These are phyloP conservation scores for Colletotrichum paranaense DNA, from an alignment of 2,329 filamentous ascomycete genomes.

Conservation along the genomic window DNA sequence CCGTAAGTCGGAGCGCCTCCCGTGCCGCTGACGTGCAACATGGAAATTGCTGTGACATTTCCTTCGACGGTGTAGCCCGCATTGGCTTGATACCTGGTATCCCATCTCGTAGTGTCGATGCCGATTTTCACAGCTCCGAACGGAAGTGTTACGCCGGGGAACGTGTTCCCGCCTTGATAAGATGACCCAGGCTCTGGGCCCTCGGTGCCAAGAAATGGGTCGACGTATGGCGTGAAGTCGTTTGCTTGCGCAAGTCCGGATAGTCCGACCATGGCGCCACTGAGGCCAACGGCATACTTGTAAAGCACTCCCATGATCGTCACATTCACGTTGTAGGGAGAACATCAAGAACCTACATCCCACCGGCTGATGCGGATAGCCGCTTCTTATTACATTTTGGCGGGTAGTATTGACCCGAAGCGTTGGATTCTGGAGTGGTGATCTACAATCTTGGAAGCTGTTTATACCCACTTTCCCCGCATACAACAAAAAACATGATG, in stretches of 20 bases:
- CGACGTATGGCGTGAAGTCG: slow-evolving; percentile 46
- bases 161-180: slow-evolving; percentile 57
- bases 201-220: slow-evolving; percentile 61
- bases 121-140: slow-evolving; percentile 59
- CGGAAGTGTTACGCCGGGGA: slow-evolving; percentile 54
- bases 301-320: slow-evolving; percentile 3
- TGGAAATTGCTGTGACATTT: slow-evolving; percentile 60
- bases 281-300: background rate
- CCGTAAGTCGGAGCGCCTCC: slow-evolving; percentile 71
- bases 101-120: slow-evolving; percentile 48
- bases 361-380: background rate
- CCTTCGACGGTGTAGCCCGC: slow-evolving; percentile 53
- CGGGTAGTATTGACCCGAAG: slow-evolving; percentile 20
- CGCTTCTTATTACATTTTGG: background rate
- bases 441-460: slow-evolving; percentile 22
- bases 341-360: background rate
- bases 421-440: slow-evolving; percentile 11
- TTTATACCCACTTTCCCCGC: slow-evolving; percentile 30
- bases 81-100: slow-evolving; percentile 43
- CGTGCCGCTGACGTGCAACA: slow-evolving; percentile 67
- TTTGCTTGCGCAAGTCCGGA: background rate
- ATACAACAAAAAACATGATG: background rate
- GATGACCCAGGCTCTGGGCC: slow-evolving; percentile 55
- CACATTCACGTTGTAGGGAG: background rate
- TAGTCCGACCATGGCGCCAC: background rate